Evolutionary conservation across 345 rosid genomes (phyloP).

Genomic region (Rubroshorea leprosula): DNA sequence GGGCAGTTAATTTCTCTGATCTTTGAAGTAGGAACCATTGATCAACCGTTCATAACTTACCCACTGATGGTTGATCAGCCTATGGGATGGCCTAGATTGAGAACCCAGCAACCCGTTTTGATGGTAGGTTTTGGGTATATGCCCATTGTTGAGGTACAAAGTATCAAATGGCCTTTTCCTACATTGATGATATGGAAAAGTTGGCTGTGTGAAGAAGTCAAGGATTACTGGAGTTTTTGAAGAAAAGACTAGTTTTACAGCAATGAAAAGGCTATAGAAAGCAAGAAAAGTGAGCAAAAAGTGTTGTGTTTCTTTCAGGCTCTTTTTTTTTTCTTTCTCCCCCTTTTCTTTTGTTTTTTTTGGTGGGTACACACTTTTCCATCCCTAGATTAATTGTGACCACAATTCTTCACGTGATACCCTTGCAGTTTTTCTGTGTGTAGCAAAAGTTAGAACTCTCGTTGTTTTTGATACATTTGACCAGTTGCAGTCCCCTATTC

Average conservation of each 20-base stretch:
- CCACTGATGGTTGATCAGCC: constrained; percentile 3
- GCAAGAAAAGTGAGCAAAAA: constrained; percentile 3
- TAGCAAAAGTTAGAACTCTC: constrained; percentile 22
- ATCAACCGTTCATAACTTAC: not conserved
- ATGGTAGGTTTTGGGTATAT: constrained; percentile 6
- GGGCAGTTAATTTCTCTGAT: constrained; percentile 13
- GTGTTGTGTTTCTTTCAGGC: constrained; percentile 8
- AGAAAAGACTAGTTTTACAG: constrained; percentile 5
- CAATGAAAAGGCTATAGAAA: constrained; percentile 13
- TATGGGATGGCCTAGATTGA: constrained; percentile 24
- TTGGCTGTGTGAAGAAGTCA: constrained; percentile 16
- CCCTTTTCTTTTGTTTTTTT: not conserved
- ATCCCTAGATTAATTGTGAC: constrained; percentile 26
- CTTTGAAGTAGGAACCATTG: constrained; percentile 1
- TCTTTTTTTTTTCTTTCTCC: not conserved
- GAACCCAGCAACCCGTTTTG: constrained; percentile 5
- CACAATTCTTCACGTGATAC: constrained; percentile 33
- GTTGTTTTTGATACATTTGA: constrained; percentile 26
- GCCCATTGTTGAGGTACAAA: constrained; percentile 11
- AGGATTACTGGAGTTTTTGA: constrained; percentile 15
- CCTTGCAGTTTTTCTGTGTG: constrained; percentile 33
- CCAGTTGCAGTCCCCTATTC: constrained; percentile 12
- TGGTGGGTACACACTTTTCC: constrained; percentile 6
- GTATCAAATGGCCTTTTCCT: constrained; percentile 11
- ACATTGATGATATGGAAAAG: constrained; percentile 23